phyloP scores from a whole-genome alignment of 2,329 filamentous ascomycete species.

The Stachybotrys elegans region DNA sequence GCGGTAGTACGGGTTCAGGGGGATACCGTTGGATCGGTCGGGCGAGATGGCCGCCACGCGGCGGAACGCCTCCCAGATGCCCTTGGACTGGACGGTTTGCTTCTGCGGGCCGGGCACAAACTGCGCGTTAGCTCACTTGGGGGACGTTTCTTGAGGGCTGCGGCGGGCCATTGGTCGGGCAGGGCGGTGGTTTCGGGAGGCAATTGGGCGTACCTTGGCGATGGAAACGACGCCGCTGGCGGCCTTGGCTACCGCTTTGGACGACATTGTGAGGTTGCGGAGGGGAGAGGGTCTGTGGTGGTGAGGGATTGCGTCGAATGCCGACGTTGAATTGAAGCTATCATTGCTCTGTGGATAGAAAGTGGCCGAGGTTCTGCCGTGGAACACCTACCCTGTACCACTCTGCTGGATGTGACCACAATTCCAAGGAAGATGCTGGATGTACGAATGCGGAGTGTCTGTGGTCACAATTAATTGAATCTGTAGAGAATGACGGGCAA shows the following conservation, averaged over 20 bases:
- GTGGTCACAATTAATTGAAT: too few relatives aligned
- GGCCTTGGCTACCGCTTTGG: constrained; percentile 54
- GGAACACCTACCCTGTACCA: too few relatives aligned
- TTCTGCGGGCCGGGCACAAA: too few relatives aligned
- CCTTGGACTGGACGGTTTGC: constrained; percentile 88
- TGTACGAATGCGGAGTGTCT: too few relatives aligned
- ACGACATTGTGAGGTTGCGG: constrained; percentile 47
- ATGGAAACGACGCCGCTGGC: constrained; percentile 51
- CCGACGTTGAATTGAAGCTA: background rate
- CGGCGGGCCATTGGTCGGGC: constrained; percentile 12
- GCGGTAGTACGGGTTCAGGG: constrained; percentile 88
- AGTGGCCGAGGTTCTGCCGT: background rate
- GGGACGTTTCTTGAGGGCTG: too few relatives aligned
- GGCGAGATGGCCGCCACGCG: constrained; percentile 75
- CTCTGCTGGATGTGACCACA: too few relatives aligned
- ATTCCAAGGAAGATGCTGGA: too few relatives aligned
- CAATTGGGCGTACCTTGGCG: constrained; percentile 46
- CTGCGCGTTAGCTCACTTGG: too few relatives aligned
- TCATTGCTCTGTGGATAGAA: background rate
- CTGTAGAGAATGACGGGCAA: too few relatives aligned
- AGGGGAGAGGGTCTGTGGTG: constrained; percentile 11
- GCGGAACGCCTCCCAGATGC: constrained; percentile 83
- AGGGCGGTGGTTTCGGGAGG: constrained; percentile 10
- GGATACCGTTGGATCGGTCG: constrained; percentile 84
- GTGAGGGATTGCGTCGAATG: constrained; percentile 3